phyloP scores from a whole-genome alignment of 352 stramenopile genomes.

The Phytophthora citrophthora region DNA sequence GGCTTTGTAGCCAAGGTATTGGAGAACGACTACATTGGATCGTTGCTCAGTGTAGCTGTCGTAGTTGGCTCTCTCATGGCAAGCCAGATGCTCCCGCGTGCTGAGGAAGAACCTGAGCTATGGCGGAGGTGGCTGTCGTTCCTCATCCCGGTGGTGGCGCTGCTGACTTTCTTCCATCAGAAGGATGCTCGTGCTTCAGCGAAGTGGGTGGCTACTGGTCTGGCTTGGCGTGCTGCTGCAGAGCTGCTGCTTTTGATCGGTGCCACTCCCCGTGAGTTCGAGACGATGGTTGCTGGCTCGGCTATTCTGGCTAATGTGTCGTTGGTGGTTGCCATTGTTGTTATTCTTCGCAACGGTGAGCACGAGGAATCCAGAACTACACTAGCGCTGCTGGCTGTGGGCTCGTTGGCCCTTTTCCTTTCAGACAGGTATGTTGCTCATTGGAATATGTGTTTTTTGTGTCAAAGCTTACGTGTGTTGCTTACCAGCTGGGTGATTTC shows the following conservation, averaged over 20 bases:
- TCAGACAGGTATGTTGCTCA: conserved; percentile 62
- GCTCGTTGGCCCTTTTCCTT: conserved; percentile 56
- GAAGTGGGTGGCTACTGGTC: conserved; percentile 84
- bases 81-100: conserved; percentile 57
- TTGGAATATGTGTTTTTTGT: neutral
- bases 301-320: conserved; percentile 61
- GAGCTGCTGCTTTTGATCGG: conserved; percentile 76
- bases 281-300: conserved; percentile 44
- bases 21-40: conserved; percentile 66
- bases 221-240: conserved; percentile 76
- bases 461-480: conserved; percentile 2
- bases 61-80: conserved; percentile 72
- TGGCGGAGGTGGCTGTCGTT: conserved; percentile 75
- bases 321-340: conserved; percentile 54
- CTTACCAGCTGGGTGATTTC: conserved; percentile 54
- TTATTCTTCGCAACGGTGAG: conserved; percentile 57
- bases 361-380: conserved; percentile 61
- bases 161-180: conserved; percentile 82
- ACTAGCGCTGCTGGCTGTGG: conserved; percentile 49
- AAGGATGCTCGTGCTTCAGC: conserved; percentile 68
- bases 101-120: conserved; percentile 32
- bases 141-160: conserved; percentile 63
- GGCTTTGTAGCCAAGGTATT: conserved; percentile 56
- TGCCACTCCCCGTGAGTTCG: conserved; percentile 48
- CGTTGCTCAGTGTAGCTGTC: conserved; percentile 69